Evolutionary conservation across 2,329 filamentous ascomycete species (phyloP).

Genomic region (Fusarium mundagurra): DNA sequence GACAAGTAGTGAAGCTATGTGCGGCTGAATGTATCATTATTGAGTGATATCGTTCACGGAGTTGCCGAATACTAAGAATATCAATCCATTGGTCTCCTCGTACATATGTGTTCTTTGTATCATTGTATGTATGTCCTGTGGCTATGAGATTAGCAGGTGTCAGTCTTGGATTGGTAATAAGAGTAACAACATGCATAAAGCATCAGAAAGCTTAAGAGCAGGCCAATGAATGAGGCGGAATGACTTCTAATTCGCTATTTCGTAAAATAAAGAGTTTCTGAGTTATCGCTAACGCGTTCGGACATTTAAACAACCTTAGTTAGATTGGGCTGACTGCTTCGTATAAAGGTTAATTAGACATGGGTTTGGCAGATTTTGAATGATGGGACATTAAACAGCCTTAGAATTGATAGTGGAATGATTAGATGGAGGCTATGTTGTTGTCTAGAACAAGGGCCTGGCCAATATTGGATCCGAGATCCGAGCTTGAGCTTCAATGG

Average conservation of each 20-base stretch:
- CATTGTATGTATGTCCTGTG: not conserved
- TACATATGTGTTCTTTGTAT: not conserved
- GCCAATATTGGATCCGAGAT: not conserved
- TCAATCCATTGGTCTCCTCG: not conserved
- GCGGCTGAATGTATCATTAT: not conserved
- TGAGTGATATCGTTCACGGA: not conserved
- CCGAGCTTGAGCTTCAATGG: not conserved
- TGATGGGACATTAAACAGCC: not conserved
- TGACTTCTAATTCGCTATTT: not conserved
- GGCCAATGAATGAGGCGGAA: not conserved
- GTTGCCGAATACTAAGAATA: not conserved
- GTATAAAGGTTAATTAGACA: not conserved
- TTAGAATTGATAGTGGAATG: not conserved
- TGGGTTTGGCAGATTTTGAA: not conserved
- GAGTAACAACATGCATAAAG: not conserved
- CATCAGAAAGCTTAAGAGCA: not conserved
- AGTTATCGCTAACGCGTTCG: not conserved
- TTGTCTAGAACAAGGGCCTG: not conserved
- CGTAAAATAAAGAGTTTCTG: conserved; percentile 4
- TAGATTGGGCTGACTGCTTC: not conserved
- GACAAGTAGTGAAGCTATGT: not conserved
- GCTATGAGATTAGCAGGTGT: not conserved
- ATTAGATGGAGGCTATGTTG: not conserved
- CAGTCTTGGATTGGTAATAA: not conserved
- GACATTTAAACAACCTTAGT: not conserved